phyloP scores from a whole-genome alignment of 2,329 filamentous ascomycete species.

The Albifimbria verrucaria region DNA sequence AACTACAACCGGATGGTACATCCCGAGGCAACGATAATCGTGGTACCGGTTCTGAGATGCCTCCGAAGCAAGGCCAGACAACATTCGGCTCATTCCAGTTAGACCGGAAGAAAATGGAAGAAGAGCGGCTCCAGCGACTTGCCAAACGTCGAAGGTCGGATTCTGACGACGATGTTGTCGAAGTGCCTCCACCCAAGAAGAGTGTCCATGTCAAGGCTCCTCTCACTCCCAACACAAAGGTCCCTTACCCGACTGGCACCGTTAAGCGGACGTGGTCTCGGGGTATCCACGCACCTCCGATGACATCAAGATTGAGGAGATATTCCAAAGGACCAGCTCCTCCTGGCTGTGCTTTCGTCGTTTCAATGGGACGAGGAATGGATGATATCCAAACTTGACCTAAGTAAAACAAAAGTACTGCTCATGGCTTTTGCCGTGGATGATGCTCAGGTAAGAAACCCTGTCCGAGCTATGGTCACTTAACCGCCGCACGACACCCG shows the following conservation, averaged over 20 bases:
- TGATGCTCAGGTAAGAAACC: slow-evolving; percentile 46
- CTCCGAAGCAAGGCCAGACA: slow-evolving; percentile 11
- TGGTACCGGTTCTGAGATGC: background rate
- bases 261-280: slow-evolving; percentile 80
- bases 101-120: slow-evolving; percentile 81
- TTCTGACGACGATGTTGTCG: slow-evolving; percentile 20
- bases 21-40: background rate
- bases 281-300: slow-evolving; percentile 58
- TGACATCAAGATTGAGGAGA: slow-evolving; percentile 85
- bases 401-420: slow-evolving; percentile 56
- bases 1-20: slow-evolving; percentile 1
- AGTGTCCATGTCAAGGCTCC: background rate
- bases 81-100: slow-evolving; percentile 48
- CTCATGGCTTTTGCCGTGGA: slow-evolving; percentile 54
- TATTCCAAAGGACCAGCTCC: slow-evolving; percentile 71
- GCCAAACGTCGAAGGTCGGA: slow-evolving; percentile 46
- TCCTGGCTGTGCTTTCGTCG: slow-evolving; percentile 79
- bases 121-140: slow-evolving; percentile 71
- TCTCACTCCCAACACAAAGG: slow-evolving; percentile 9
- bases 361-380: slow-evolving; percentile 84
- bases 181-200: slow-evolving; percentile 23
- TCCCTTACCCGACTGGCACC: slow-evolving; percentile 53
- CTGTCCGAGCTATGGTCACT: slow-evolving; percentile 12
- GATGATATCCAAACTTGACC: slow-evolving; percentile 69
- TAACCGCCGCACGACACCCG: slow-evolving; percentile 8